Base-by-base conservation (phyloP, 768 basidiomycete species). In the Trametes gibbosa region DNA sequence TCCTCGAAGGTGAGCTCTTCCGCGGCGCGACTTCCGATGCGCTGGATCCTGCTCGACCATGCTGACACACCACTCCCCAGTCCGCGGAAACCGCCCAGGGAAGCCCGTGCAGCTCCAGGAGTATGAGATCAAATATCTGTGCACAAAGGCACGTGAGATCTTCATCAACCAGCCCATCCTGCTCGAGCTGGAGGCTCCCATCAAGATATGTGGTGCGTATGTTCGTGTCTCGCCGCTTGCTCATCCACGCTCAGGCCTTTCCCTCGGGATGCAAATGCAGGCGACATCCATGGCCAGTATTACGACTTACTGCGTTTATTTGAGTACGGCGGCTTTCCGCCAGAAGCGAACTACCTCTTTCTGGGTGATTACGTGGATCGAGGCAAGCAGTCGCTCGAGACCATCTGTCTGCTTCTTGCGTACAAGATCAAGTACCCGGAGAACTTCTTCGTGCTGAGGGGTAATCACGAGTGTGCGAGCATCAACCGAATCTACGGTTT, bases 351-450 rank as follows among this genome's bases (percentile, higher is more conserved):
- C 79, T 99, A 99, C 78, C 90, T 99, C 66, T 99, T 99, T 84
- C 86, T 99, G 53, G 96, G 96, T 63, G 96, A 99, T 78, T 99
- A 99, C 72, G 96, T 99, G 70, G 96, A 99, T 79, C 89, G 96
- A 73, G 96, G 96, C 68, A 99, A 99, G 76, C 96, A 99, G 75
- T 94, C 91, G 47, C 84, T 99, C 69, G 96, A 99, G 79, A 99
- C 96, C n/a, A 99, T 99, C 73, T 98, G 96, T 73, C 86, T 99
- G 46, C 83, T 99, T 59, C 86, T 99, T 66, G 95, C 96, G 46
- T 99, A 99, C 90, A 99, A 99, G 84, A 96, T 96, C 83, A 99
- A 98, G 83, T 99, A 98, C 81, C 96, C 96, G 52, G 96, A 99
- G 85, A 99, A 99, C 82, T 99, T 99, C 80, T 99, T 99, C 81